A percentile compares a stretch with the other conserved stretches of the same genome.
phyloP scores from a whole-genome alignment of 2,329 filamentous ascomycete genomes.

The Arachnopeziza araneosa region DNA sequence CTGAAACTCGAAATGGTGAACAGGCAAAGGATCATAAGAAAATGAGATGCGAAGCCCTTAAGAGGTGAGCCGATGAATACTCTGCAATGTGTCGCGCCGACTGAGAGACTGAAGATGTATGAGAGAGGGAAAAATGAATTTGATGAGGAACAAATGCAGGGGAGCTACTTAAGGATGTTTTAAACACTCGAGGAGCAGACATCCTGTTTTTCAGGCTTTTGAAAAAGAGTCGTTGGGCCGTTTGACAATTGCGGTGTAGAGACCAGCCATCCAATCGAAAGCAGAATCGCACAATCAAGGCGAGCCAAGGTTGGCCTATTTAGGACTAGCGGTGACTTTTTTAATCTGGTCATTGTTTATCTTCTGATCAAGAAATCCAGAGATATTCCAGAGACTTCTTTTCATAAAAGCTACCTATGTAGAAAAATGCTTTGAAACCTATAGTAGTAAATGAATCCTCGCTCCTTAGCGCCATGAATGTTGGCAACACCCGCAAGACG shows the following conservation, averaged over 20 bases:
- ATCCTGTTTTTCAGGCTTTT: too few species aligned
- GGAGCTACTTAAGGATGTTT: not conserved
- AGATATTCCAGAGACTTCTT: not conserved
- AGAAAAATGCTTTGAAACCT: not conserved
- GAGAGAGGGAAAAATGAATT: not conserved
- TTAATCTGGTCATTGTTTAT: not conserved
- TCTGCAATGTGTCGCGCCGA: slow-evolving; percentile 3
- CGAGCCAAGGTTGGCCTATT: not conserved
- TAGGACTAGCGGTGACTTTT: not conserved
- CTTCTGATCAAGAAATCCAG: not conserved
- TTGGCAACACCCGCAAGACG: not conserved
- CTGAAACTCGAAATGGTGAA: not conserved
- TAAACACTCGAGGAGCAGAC: not conserved
- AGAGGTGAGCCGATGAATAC: not conserved
- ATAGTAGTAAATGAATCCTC: not conserved
- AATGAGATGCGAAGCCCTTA: not conserved
- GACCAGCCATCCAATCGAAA: too few species aligned
- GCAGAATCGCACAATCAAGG: too few species aligned
- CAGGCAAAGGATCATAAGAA: not conserved
- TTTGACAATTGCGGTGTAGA: too few species aligned
- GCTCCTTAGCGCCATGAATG: not conserved
- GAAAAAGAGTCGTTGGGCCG: too few species aligned
- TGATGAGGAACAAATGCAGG: not conserved
- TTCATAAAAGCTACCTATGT: not conserved
- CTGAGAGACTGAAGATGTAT: not conserved